Evolutionary conservation across 257 asterid species (phyloP).

Genomic region (Plantago major): DNA sequence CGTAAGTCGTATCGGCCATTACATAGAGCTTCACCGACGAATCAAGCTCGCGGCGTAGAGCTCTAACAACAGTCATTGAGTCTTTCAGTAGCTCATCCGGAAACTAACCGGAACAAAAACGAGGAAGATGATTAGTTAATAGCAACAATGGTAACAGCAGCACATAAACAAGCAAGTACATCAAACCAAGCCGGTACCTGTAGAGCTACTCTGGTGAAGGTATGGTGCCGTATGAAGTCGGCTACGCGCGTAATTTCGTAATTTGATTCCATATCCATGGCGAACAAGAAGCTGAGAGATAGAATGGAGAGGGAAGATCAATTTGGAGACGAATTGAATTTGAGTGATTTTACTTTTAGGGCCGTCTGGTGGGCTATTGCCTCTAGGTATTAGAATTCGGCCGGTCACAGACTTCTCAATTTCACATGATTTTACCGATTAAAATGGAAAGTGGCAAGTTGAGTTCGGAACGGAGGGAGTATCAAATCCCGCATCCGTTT

Average conservation of each 20-base stretch:
- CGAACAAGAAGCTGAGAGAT: neutral
- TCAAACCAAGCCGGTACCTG: slow-evolving; percentile 39
- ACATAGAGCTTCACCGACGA: slow-evolving; percentile 57
- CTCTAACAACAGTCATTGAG: slow-evolving; percentile 49
- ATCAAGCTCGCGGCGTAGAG: slow-evolving; percentile 45
- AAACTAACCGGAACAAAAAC: slow-evolving; percentile 36
- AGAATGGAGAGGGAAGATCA: neutral
- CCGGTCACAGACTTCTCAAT: too few relatives aligned
- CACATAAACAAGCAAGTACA: neutral
- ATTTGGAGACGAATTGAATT: neutral
- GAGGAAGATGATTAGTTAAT: too few relatives aligned
- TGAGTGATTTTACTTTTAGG: neutral
- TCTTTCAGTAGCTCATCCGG: slow-evolving; percentile 79
- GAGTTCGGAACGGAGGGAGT: too few relatives aligned
- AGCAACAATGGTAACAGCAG: slow-evolving; percentile 8
- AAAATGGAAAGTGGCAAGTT: too few relatives aligned
- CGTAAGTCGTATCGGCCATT: slow-evolving; percentile 95
- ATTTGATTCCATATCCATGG: slow-evolving; percentile 58
- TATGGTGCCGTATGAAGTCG: slow-evolving; percentile 46
- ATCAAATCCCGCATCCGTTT: too few relatives aligned
- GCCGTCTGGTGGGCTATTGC: neutral
- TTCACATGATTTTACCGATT: too few relatives aligned
- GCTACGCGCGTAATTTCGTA: slow-evolving; percentile 68
- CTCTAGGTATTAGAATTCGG: too few relatives aligned
- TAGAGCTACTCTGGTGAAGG: slow-evolving; percentile 62